Percentiles rank a stretch among this genome's conserved stretches.
phyloP scores from a whole-genome alignment of 164 flowering plant species.

The Tinospora cordifolia region DNA sequence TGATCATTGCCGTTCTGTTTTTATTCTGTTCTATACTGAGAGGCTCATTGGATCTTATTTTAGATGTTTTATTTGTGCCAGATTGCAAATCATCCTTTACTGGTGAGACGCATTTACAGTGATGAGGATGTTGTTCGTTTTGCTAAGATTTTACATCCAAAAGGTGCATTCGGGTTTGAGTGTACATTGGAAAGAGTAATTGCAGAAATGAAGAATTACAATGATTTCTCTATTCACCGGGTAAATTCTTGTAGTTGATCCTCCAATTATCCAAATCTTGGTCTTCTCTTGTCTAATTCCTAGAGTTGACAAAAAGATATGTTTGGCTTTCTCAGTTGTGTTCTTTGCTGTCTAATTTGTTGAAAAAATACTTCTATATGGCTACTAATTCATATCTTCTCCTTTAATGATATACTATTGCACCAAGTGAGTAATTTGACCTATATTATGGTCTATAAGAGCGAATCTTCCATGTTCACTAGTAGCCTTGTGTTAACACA shows the following conservation, averaged over 20 bases:
- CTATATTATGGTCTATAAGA: not conserved
- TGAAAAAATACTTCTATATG: not conserved
- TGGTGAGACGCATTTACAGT: constrained; percentile 78
- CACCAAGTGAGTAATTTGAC: not conserved
- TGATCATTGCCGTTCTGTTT: constrained; percentile 17
- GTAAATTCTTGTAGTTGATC: constrained; percentile 29
- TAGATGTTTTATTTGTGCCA: constrained; percentile 21
- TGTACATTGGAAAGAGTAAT: constrained; percentile 81
- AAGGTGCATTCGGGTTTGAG: constrained; percentile 85
- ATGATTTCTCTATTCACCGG: constrained; percentile 80
- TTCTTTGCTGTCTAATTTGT: not conserved
- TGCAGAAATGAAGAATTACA: constrained; percentile 75
- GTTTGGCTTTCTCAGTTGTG: not conserved
- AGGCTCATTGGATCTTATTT: constrained; percentile 13
- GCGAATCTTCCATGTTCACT: no score
- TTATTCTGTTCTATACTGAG: not conserved
- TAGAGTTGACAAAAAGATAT: not conserved
- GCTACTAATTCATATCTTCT: not conserved
- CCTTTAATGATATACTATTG: not conserved
- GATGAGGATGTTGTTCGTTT: constrained; percentile 72
- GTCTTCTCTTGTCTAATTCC: not conserved
- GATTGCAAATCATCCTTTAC: constrained; percentile 97
- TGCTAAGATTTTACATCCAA: constrained; percentile 66
- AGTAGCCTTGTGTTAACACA: no score
- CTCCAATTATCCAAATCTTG: not conserved